These are phyloP conservation scores for Plenodomus tracheiphilus DNA, from an alignment of 2,329 filamentous ascomycete species.

Conservation along the genomic window DNA sequence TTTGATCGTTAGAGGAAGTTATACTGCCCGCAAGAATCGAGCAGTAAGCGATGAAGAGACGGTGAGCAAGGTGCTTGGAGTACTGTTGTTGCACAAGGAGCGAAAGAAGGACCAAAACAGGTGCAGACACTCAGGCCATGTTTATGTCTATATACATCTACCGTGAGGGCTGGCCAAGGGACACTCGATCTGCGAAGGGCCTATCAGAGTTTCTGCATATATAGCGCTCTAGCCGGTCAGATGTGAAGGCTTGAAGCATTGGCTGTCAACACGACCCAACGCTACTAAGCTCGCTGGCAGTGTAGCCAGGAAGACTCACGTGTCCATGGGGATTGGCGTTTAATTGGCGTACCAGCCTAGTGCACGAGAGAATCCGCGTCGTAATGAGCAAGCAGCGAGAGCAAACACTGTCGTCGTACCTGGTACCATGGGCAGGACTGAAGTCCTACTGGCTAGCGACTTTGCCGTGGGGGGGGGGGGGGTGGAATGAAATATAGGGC, in stretches of 20 bases:
- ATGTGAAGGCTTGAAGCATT: no score
- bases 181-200: background rate
- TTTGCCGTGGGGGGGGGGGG: no score
- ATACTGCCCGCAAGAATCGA: no score
- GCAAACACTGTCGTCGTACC: background rate
- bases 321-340: background rate
- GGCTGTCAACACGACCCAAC: background rate
- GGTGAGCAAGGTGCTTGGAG: background rate
- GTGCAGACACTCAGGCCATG: background rate
- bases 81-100: background rate
- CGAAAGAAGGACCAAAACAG: background rate
- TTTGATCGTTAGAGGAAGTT: no score
- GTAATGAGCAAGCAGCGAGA: background rate
- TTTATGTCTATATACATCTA: background rate
- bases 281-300: background rate
- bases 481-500: no score
- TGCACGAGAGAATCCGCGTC: background rate
- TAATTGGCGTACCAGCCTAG: background rate
- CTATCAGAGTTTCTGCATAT: background rate
- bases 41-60: background rate
- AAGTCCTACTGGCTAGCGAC: no score
- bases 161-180: background rate
- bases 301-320: background rate
- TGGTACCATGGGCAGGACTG: background rate
- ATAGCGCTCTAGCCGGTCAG: no score